phyloP scores from a whole-genome alignment of 2,329 filamentous ascomycete genomes.

The Monilinia vaccinii-corymbosi region DNA sequence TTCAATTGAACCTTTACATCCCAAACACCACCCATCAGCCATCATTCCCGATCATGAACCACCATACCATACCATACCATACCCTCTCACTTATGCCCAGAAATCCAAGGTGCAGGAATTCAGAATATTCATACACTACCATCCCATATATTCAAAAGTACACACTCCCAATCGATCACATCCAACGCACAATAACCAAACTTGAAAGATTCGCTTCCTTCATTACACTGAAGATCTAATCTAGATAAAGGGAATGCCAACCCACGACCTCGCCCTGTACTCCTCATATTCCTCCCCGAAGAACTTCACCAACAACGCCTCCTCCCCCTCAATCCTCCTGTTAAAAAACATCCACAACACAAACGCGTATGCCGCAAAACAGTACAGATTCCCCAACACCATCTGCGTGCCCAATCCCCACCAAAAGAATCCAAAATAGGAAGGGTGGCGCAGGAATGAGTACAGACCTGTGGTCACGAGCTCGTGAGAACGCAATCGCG shows the following conservation, averaged over 20 bases:
- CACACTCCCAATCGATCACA: too few species aligned
- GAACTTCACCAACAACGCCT: slow-evolving; percentile 66
- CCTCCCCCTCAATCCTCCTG: slow-evolving; percentile 67
- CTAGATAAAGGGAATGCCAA: slow-evolving; percentile 70
- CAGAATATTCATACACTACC: background rate
- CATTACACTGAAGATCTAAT: slow-evolving; percentile 1
- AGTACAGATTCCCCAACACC: slow-evolving; percentile 75
- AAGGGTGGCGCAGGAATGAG: slow-evolving; percentile 66
- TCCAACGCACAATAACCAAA: background rate
- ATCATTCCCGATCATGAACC: background rate
- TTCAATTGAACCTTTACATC: background rate
- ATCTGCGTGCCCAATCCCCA: slow-evolving; percentile 95
- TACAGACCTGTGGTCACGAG: slow-evolving; percentile 85
- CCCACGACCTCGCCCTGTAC: slow-evolving; percentile 62
- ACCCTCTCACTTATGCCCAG: background rate
- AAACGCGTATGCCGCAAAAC: slow-evolving; percentile 61
- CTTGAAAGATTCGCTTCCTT: background rate
- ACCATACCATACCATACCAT: too few species aligned
- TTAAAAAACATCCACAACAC: slow-evolving; percentile 85
- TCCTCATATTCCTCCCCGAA: slow-evolving; percentile 74
- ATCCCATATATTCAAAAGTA: background rate
- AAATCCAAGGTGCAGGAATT: background rate
- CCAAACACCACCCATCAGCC: background rate
- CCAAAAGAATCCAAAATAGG: slow-evolving; percentile 98
- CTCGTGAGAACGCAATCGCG: slow-evolving; percentile 57